phyloP scores from a whole-genome alignment of 257 asterid species.

The Nicotiana noctiflora region DNA sequence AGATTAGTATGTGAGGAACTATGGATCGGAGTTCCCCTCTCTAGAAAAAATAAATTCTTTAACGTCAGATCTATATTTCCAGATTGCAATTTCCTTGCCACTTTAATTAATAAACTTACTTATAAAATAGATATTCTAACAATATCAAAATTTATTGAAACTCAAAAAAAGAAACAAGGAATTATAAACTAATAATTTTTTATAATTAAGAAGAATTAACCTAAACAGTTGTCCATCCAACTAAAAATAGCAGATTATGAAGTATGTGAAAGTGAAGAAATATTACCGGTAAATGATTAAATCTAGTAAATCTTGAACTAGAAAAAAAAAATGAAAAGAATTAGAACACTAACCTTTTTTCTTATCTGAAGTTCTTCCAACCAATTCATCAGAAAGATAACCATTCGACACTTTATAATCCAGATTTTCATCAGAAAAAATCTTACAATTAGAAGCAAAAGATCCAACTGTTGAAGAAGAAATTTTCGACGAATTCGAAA shows the following conservation, averaged over 20 bases:
- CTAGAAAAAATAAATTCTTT: neutral
- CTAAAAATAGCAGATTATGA: neutral
- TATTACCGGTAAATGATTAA: neutral
- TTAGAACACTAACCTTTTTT: slow-evolving; percentile 14
- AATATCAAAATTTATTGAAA: neutral
- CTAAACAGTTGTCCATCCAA: too few species aligned
- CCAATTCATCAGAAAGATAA: slow-evolving; percentile 23
- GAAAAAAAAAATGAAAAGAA: neutral
- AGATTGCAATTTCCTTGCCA: neutral
- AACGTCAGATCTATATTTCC: neutral
- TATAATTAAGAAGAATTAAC: neutral
- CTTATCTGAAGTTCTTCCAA: slow-evolving; percentile 12
- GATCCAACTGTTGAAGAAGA: neutral
- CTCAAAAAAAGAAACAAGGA: neutral
- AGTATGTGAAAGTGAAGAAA: neutral
- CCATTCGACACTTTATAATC: slow-evolving; percentile 10
- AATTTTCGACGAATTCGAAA: neutral
- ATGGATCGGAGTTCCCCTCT: neutral
- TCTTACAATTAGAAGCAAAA: neutral
- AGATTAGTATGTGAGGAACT: neutral
- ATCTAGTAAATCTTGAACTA: neutral
- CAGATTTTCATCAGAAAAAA: neutral
- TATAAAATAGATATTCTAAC: neutral
- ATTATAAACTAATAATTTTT: neutral
- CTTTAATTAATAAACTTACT: neutral